Percentiles rank a stretch among this genome's conserved stretches.
Evolutionary conservation across 2,329 filamentous ascomycete species (phyloP).

Genomic region (Furcasterigmium sp.): DNA sequence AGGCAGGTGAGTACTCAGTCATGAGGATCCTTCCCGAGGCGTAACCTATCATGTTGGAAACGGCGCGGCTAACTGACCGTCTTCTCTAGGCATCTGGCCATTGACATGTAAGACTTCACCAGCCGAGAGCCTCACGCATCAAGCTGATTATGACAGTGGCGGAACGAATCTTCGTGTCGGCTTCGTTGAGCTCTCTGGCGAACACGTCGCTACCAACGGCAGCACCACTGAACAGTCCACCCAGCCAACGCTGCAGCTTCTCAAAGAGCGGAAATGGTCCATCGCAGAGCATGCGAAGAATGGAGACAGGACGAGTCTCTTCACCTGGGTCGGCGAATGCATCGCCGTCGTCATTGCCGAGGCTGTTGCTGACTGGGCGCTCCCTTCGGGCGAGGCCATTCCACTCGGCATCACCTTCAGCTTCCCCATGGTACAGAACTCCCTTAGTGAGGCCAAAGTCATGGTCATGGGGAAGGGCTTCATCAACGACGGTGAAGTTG

Average conservation of each 20-base stretch:
- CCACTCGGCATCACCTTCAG: constrained; percentile 65
- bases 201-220: constrained; percentile 17
- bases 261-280: constrained; percentile 67
- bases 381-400: constrained; percentile 41
- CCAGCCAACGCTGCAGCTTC: constrained; percentile 41
- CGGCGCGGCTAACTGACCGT: too few species aligned
- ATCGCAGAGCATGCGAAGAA: constrained; percentile 66
- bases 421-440: constrained; percentile 63
- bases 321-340: constrained; percentile 75
- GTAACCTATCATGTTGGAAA: too few species aligned
- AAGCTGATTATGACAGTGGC: constrained; percentile 38
- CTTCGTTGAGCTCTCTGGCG: constrained; percentile 55
- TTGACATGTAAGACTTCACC: constrained; percentile 56
- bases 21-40: too few species aligned
- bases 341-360: constrained; percentile 68
- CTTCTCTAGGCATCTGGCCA: constrained; percentile 49
- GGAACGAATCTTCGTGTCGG: constrained; percentile 65
- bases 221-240: constrained; percentile 7
- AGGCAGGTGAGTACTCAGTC: constrained; percentile 38
- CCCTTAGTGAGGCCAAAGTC: constrained; percentile 56
- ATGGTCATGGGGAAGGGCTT: constrained; percentile 71
- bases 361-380: constrained; percentile 37
- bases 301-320: constrained; percentile 61
- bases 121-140: neutral
- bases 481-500: constrained; percentile 52